Evolutionary conservation across 345 rosid genomes (phyloP).

Genomic region (Orychophragmus violaceus): DNA sequence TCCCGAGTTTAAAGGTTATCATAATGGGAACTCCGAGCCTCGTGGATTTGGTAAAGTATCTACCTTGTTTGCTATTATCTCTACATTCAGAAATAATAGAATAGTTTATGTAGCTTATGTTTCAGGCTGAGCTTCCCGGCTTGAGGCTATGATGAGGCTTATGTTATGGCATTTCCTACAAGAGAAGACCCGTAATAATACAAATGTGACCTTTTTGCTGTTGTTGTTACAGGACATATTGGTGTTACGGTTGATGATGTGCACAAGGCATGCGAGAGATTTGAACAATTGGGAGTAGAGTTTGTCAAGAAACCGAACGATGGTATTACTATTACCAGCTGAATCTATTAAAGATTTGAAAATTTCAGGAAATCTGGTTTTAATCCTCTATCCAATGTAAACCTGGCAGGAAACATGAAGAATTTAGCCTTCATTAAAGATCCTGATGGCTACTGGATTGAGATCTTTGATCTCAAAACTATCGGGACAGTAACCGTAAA

Average conservation of each 20-base stretch:
- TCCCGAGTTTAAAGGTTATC: slow-evolving; percentile 85
- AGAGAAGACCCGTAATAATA: not conserved
- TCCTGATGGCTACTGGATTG: slow-evolving; percentile 97
- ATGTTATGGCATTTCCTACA: not conserved
- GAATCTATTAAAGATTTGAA: not conserved
- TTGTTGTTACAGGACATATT: slow-evolving; percentile 63
- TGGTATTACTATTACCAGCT: slow-evolving; percentile 38
- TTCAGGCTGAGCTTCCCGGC: not conserved
- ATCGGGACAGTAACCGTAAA: slow-evolving; percentile 33
- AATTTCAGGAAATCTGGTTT: not conserved
- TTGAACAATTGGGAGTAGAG: slow-evolving; percentile 82
- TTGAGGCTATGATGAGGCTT: not conserved
- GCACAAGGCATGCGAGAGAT: slow-evolving; percentile 91
- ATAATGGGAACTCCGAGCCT: slow-evolving; percentile 91
- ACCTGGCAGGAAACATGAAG: slow-evolving; percentile 77
- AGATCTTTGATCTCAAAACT: slow-evolving; percentile 75
- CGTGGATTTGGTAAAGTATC: slow-evolving; percentile 70
- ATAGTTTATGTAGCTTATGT: not conserved
- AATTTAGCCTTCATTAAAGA: slow-evolving; percentile 90
- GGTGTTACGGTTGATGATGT: slow-evolving; percentile 93
- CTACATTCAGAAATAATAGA: not conserved
- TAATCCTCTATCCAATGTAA: not conserved
- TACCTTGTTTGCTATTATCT: not conserved
- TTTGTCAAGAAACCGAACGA: slow-evolving; percentile 77
- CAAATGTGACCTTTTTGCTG: not conserved